Conservation (phyloP, 1,284 basidiomycete genomes). For the Paramarasmius palmivorus region DNA sequence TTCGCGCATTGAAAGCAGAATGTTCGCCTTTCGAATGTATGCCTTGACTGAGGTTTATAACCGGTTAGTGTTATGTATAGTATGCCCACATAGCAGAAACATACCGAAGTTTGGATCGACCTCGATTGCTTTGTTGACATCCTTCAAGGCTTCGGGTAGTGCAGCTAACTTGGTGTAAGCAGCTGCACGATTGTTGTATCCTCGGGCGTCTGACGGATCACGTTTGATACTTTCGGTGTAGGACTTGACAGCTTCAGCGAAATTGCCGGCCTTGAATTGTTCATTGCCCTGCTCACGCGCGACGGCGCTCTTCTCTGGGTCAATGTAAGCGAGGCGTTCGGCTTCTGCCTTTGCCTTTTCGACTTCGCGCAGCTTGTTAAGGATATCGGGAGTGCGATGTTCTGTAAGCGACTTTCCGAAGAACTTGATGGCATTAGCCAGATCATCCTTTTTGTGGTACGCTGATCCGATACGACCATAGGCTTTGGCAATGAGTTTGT, state of each 20-base stretch:
- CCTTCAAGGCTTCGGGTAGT: conserved; percentile 95
- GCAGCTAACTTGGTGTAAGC: conserved; percentile 96
- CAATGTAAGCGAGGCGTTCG: conserved; percentile 85
- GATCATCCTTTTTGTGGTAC: conserved; percentile 83
- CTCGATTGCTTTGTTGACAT: conserved; percentile 91
- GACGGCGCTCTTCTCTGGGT: conserved; percentile 81
- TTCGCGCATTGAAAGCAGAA: conserved; percentile 91
- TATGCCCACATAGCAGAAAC: conserved; percentile 23
- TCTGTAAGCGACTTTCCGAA: conserved; percentile 93
- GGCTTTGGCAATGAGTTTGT: conserved; percentile 83
- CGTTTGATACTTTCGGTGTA: conserved; percentile 98
- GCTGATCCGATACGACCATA: conserved; percentile 89
- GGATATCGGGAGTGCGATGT: conserved; percentile 93
- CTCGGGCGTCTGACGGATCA: conserved; percentile 85
- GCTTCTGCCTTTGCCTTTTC: conserved; percentile 82
- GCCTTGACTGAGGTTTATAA: conserved; percentile 82
- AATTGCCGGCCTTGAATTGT: conserved; percentile 91
- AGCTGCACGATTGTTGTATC: conserved; percentile 96
- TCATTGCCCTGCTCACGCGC: conserved; percentile 93
- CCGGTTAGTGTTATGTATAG: neutral
- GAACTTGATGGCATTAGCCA: conserved; percentile 82
- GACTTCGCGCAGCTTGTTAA: conserved; percentile 86
- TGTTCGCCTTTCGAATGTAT: conserved; percentile 91
- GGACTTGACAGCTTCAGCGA: conserved; percentile 88
- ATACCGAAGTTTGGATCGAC: conserved; percentile 84